Evolutionary conservation across 768 basidiomycete genomes (phyloP).

Genomic region (Russula virescens): DNA sequence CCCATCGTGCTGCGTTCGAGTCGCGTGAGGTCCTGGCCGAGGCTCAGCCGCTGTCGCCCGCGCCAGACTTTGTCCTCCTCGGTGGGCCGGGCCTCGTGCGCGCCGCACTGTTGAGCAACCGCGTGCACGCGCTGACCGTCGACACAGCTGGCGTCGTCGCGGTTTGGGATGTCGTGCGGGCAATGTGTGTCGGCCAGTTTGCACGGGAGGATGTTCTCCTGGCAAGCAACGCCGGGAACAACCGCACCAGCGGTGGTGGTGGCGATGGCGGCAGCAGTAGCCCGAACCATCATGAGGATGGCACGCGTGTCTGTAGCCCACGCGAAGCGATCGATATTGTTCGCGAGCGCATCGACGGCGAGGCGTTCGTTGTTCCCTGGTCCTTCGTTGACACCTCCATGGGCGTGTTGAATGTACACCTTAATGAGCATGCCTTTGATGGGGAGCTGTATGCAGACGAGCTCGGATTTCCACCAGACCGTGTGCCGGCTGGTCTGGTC

Average conservation of each 20-base stretch:
- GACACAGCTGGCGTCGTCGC: slow-evolving; percentile 85
- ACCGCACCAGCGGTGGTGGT: not conserved
- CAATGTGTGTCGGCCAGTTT: slow-evolving; percentile 69
- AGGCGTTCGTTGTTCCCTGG: slow-evolving; percentile 82
- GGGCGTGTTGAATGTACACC: slow-evolving; percentile 80
- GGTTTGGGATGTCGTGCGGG: slow-evolving; percentile 87
- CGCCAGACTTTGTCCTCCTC: slow-evolving; percentile 63
- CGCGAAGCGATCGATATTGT: slow-evolving; percentile 84
- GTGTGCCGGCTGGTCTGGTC: slow-evolving; percentile 45
- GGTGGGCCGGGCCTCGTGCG: slow-evolving; percentile 83
- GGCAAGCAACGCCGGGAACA: slow-evolving; percentile 31
- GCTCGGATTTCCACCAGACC: slow-evolving; percentile 50
- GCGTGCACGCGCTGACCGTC: slow-evolving; percentile 84
- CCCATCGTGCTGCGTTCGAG: slow-evolving; percentile 50
- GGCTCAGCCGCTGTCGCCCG: slow-evolving; percentile 48
- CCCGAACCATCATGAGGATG: slow-evolving; percentile 26
- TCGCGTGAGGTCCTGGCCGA: slow-evolving; percentile 77
- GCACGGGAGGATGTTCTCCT: slow-evolving; percentile 58
- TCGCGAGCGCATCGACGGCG: slow-evolving; percentile 89
- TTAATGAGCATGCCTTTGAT: slow-evolving; percentile 87
- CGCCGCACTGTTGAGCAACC: slow-evolving; percentile 76
- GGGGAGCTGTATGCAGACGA: slow-evolving; percentile 95
- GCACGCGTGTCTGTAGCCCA: slow-evolving; percentile 54
- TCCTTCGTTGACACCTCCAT: slow-evolving; percentile 84
- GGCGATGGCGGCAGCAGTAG: not conserved